Evolutionary conservation across 768 basidiomycete species (phyloP), one percentile per base, ranked within the genome.

Genomic region (Lactarius hatsudake): DNA sequence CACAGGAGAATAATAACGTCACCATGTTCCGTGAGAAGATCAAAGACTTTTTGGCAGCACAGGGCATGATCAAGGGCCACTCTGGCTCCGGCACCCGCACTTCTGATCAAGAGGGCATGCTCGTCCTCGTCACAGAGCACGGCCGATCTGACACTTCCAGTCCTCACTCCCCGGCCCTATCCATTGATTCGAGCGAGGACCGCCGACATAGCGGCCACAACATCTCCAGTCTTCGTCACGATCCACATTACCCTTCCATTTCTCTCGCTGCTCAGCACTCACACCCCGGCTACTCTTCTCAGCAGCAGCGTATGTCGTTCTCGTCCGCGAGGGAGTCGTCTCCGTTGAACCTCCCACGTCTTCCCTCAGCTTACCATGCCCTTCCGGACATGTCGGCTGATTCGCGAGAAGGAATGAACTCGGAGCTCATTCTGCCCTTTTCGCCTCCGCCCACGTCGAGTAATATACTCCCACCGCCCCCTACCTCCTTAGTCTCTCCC

Each of bases 11-110:
- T 72, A 83, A 84, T 69, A 88, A 86, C 68, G 90, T 92, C 4
- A 74, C 83, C 42, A 84, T 85, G 67, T 79, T 91, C 48, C 83
- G 91, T 63, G 89, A 91, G 71, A 89, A 86, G 78, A 93, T 92
- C 74, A 93, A 93, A 78, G 77, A 79, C 1, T 90, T 91, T 73
- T 82, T 93, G 28, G 89, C 89, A 0, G 84, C 89, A 0, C 90
- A 93, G 75, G 91, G 91, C 58, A 91, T 93, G 90, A 93, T 94
- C 77, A 93, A 93, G 77, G 92, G 92, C 34, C 91, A 93, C 72
- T 89, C 91, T 23, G 88, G 88, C 64, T 79, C 87, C 32, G 87
- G 85, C 2, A 81, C 88, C 23, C 86, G 87, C 54, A 76, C 80
- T 26, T 73, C 80, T 42, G 87, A 87, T 2, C 83, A 83, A 20